Evolutionary conservation across 2,329 filamentous ascomycete genomes (phyloP), one percentile per base, ranked within the genome.

Genomic region (Aspergillus pseudoglaucus): DNA sequence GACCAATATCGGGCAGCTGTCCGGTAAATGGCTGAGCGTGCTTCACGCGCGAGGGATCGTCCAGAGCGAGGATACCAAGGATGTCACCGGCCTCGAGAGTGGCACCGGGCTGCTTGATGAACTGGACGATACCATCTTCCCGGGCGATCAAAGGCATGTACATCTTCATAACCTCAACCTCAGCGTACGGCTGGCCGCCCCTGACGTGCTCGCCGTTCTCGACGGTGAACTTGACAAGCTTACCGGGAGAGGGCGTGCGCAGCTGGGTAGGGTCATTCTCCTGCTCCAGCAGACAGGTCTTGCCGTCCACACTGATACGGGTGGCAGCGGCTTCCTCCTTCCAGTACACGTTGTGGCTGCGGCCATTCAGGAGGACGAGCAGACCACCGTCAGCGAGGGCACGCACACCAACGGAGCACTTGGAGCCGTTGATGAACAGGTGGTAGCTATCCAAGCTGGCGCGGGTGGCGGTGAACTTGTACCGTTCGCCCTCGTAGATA

Each of bases 141-240:
- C 90, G 86, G 2, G 93, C 88, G 52, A 98, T 81, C 47, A 98
- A 79, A 63, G 93, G 93, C 93, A 98, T 98, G 80, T 97, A 97
- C 93, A 98, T 98, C 81, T 98, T 98, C 93, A 98, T 98, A 72
- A 98, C 93, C 74, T 98, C 93, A 37, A 98, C 91, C 71, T 98
- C 93, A 47, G 93, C 93, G 64, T 90, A 98, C 30, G 91, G 78
- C 70, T 97, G 88, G 48, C 91, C 91, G 59, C 94, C 89, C 70
- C 83, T 85, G 70, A 98, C 83, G 68, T 98, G 93, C 59, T 90
- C 81, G 52, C 93, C 93, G 63, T 95, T 97, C 70, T 96, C 93
- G 2, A 98, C 88, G 1, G 89, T 87, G 72, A 93, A 98, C 75
- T 95, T 96, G 75, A 98, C 91, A 32, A 98, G 85, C 77, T 98